Conservation (phyloP, 169 alveolate species). For the Plasmodium falciparum region DNA sequence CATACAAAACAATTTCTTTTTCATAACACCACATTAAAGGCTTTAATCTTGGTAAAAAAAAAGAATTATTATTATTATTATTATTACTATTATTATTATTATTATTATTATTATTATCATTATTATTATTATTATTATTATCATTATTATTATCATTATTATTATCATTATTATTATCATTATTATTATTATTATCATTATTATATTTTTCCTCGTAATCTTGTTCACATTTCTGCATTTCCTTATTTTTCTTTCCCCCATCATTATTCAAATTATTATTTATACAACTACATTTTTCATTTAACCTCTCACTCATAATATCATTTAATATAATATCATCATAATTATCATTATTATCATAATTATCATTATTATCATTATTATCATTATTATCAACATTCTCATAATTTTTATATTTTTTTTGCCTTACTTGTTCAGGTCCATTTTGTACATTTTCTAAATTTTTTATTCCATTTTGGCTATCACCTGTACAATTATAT, state of each 20-base stretch:
- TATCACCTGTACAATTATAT: background rate
- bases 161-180: background rate
- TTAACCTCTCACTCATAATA: too few relatives aligned
- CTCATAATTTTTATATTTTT: background rate
- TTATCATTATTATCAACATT: background rate
- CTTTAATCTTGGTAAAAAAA: slow-evolving; percentile 92
- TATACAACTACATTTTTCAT: too few relatives aligned
- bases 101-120: background rate
- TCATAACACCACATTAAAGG: slow-evolving; percentile 96
- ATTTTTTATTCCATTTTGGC: background rate
- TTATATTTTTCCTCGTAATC: background rate
- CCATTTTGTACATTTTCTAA: background rate
- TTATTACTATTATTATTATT: background rate
- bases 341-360: background rate
- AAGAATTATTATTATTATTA: background rate
- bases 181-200: background rate
- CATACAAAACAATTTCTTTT: slow-evolving; percentile 98
- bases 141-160: background rate
- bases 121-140: background rate
- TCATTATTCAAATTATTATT: too few relatives aligned
- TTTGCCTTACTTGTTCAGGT: background rate
- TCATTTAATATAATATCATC: background rate
- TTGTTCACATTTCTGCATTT: too few relatives aligned
- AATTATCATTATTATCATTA: background rate
- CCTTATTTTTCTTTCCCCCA: too few relatives aligned